Evolutionary conservation across 208 protist species (phyloP).

Genomic region (Wallacemonas sp.): DNA sequence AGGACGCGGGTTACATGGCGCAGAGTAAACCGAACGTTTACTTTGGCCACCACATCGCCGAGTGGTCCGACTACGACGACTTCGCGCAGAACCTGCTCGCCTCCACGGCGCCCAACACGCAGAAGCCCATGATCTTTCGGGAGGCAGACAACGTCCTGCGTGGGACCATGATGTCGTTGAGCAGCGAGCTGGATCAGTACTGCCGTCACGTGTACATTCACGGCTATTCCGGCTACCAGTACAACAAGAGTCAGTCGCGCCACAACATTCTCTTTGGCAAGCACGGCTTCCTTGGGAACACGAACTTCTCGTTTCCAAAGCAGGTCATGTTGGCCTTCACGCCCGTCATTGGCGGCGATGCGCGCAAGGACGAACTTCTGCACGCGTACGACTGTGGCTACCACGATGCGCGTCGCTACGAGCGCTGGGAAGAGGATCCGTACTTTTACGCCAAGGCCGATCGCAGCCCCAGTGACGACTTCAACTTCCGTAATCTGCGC

Average conservation of each 20-base stretch:
- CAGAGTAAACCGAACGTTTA: slow-evolving; percentile 81
- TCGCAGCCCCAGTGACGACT: slow-evolving; percentile 78
- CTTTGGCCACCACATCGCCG: slow-evolving; percentile 89
- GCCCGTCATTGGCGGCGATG: slow-evolving; percentile 52
- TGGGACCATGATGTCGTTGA: slow-evolving; percentile 90
- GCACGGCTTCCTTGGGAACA: slow-evolving; percentile 86
- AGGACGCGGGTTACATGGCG: slow-evolving; percentile 80
- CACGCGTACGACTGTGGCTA: slow-evolving; percentile 86
- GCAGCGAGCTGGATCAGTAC: slow-evolving; percentile 88
- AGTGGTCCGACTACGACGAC: slow-evolving; percentile 77
- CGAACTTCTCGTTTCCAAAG: slow-evolving; percentile 71
- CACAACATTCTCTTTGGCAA: slow-evolving; percentile 88
- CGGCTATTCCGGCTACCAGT: slow-evolving; percentile 76
- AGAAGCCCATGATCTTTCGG: slow-evolving; percentile 85
- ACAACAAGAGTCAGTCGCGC: slow-evolving; percentile 79
- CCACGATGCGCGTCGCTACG: slow-evolving; percentile 84
- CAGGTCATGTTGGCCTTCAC: slow-evolving; percentile 76
- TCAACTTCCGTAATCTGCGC: slow-evolving; percentile 79
- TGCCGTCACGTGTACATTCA: slow-evolving; percentile 91
- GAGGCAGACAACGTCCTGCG: slow-evolving; percentile 85
- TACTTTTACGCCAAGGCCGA: slow-evolving; percentile 89
- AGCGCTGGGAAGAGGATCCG: slow-evolving; percentile 91
- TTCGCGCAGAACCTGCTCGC: slow-evolving; percentile 83
- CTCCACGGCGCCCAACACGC: slow-evolving; percentile 80
- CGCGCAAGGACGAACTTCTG: slow-evolving; percentile 60